Conservation (phyloP, 2,329 filamentous ascomycete genomes). For the Ophiosphaerella korrae region DNA sequence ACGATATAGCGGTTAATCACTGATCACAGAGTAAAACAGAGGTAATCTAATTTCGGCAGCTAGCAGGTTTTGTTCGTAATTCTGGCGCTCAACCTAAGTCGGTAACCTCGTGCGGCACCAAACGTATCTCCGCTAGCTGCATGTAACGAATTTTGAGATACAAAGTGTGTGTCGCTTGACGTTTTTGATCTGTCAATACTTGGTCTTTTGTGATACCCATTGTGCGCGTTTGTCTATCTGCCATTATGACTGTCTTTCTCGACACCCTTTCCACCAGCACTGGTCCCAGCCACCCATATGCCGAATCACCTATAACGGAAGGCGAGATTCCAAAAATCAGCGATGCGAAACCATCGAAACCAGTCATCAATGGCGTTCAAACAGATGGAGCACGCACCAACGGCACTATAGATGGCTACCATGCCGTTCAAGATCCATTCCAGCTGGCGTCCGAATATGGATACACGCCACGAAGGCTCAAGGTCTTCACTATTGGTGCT, state of each 20-base stretch:
- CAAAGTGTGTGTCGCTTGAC: constrained; percentile 4
- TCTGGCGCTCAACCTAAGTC: neutral
- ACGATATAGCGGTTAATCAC: too few species aligned
- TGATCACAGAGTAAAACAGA: too few species aligned
- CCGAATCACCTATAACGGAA: constrained; percentile 7
- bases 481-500: constrained; percentile 36
- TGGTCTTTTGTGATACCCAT: constrained; percentile 4
- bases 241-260: constrained; percentile 18
- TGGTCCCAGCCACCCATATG: neutral
- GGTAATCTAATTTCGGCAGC: too few species aligned
- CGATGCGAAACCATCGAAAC: constrained; percentile 8
- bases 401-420: neutral
- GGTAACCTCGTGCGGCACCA: neutral
- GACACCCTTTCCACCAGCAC: constrained; percentile 7
- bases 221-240: neutral
- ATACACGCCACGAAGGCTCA: constrained; percentile 23
- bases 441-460: constrained; percentile 22
- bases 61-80: too few species aligned
- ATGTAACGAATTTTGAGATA: constrained; percentile 2
- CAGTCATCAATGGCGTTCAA: constrained; percentile 6
- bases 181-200: neutral
- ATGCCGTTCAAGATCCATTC: constrained; percentile 17
- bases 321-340: constrained; percentile 17
- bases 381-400: constrained; percentile 4
- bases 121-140: neutral